Evolutionary conservation across 2,329 filamentous ascomycete genomes (phyloP), one percentile per base, ranked within the genome.

Genomic region (Cylindrodendrum hubeiense): DNA sequence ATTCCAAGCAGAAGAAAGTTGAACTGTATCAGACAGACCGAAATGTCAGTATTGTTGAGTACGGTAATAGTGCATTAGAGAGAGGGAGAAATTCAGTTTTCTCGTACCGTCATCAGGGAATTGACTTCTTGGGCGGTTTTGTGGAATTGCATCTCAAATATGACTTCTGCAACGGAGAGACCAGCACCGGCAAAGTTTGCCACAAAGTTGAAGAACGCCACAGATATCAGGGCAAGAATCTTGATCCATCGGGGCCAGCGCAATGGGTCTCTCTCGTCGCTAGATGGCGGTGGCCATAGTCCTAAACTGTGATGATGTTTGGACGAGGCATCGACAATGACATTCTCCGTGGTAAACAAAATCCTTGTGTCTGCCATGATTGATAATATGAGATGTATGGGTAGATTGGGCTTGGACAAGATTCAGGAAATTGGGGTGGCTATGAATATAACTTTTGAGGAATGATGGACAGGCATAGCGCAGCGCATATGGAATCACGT

Each of bases 1-100:
- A 58, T 4, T 2, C 55, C 55, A 5, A 58, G 44, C 5, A 58
- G 44, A 9, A 58, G 55, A 19, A 58, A 58, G n/a, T 58, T 58
- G 44, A 58, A 43, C 55, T 58, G 8, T 10, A 34, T 3, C 28
- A 15, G 19, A 9, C 10, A 39, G 15, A 4, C 7, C 5, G 4
- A 22, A n/a, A 3, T 19, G 13, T 26, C 28, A 47, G 39, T n/a
- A n/a, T 10, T 24, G 15, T 17, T 12, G 28, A 26, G 10, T 17
- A n/a, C 2, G 12, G 5, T 34, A 34, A n/a, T n/a, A 12, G 1
- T 9, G 21, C 9, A 24, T 30, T 12, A 12, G 28, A 3, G 7
- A 17, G 34, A 9, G 12, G 7, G n/a, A 30, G 8, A 8, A 19
- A 24, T 9, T 5, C 6, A 15, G 46, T 5, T 28, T n/a, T 19